A percentile compares a stretch with the other conserved stretches of the same genome.
These are phyloP conservation scores for Linderniella brevidens DNA, from an alignment of 257 asterid species.

Conservation along the genomic window DNA sequence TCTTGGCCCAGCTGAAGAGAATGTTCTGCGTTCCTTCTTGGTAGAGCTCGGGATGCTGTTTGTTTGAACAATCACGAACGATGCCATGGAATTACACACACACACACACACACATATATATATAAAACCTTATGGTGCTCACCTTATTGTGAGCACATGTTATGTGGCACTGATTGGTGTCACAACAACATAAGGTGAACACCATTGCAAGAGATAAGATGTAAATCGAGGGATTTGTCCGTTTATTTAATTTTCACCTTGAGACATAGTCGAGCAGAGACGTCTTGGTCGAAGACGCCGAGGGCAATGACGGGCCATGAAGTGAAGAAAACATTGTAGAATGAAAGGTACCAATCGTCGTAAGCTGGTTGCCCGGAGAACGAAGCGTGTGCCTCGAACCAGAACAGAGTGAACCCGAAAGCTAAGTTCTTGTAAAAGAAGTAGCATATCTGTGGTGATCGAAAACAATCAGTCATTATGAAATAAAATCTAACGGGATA, in stretches of 20 bases:
- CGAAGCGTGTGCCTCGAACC: constrained; percentile 86
- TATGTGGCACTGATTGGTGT: no score
- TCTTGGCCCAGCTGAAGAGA: constrained; percentile 80
- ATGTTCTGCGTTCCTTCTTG: constrained; percentile 58
- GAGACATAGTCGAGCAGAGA: constrained; percentile 66
- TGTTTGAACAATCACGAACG: neutral
- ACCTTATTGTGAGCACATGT: no score
- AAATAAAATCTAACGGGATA: neutral
- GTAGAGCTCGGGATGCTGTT: constrained; percentile 63
- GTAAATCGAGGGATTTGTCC: neutral
- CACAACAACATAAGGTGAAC: no score
- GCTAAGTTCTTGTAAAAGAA: constrained; percentile 92
- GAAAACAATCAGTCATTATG: neutral
- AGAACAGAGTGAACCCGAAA: constrained; percentile 88
- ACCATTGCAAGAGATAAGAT: neutral
- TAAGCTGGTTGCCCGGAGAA: constrained; percentile 95
- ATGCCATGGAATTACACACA: neutral
- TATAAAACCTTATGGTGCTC: neutral
- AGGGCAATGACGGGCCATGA: constrained; percentile 93
- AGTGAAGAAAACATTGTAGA: constrained; percentile 86
- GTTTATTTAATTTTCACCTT: constrained; percentile 27
- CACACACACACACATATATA: neutral
- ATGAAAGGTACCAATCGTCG: constrained; percentile 87
- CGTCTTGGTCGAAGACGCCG: constrained; percentile 91
- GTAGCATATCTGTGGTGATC: constrained; percentile 70